Evolutionary conservation across 768 basidiomycete species (phyloP), one percentile per base, ranked within the genome.

Genomic region (Lactarius sp.): DNA sequence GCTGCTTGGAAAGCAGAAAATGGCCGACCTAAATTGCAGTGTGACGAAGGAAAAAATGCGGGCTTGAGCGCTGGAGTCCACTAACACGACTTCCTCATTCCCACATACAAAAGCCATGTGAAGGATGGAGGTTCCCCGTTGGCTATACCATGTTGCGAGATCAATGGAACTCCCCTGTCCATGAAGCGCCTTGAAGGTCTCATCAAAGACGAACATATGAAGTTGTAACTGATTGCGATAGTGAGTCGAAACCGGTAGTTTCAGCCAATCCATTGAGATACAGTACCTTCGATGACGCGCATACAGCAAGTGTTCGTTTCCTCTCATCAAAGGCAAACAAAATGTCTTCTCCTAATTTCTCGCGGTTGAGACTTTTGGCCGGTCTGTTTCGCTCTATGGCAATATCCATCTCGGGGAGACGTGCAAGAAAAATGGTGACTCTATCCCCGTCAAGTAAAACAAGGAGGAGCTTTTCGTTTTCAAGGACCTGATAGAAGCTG

Each of bases 21-120:
- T 10, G 65, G 75, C 34, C 39, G 85, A 27, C 84, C 84, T 71
- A 59, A 83, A 83, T 51, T 83, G 80, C 61, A 80, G 75, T 0
- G 82, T 80, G 2, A 81, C 70, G 51, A 85, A 66, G 1, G 84
- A 86, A 64, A 78, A 85, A 6, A 86, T 75, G 7, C 84, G 73
- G 4, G 75, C 79, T 8, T 75, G 75, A 0, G 72, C 71, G 2
- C 60, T 67, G 2, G 76, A 75, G 60, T 86, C 85, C 2, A 85
- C 71, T 0, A 86, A 67, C 0, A 81, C 66, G 3, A 86, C 57
- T 55, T 86, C 85, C 62, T 86, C 84, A 33, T 69, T 77, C 4
- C 82, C 81, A 39, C 71, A 71, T 0, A 83, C 73, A 60, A 83
- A 83, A 46, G 77, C 74, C 4, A 78, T 71, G 16, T 74, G 72